Conservation (phyloP, 768 basidiomycete genomes). For the Amanita brunnescens region DNA sequence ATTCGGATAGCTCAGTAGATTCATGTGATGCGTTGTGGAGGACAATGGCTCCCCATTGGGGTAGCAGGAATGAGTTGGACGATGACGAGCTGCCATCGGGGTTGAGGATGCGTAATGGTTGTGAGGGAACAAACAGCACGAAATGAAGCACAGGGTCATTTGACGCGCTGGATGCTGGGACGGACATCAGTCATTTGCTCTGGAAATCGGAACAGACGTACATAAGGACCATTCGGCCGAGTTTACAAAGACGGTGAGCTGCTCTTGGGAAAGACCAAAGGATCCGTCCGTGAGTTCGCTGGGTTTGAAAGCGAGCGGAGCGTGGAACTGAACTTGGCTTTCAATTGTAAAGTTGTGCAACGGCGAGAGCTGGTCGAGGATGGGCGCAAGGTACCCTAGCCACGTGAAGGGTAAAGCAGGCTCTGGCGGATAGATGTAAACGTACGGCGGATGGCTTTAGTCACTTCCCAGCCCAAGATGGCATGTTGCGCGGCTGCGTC, state of each 20-base stretch:
- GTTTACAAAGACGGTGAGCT: slow-evolving; percentile 90
- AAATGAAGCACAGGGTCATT: slow-evolving; percentile 95
- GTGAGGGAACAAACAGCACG: slow-evolving; percentile 78
- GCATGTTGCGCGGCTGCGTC: slow-evolving; percentile 61
- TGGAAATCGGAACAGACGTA: too few species aligned
- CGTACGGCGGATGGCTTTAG: slow-evolving; percentile 49
- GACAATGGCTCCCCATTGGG: slow-evolving; percentile 90
- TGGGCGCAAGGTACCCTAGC: slow-evolving; percentile 64
- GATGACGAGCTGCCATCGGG: slow-evolving; percentile 30
- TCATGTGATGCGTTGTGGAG: slow-evolving; percentile 52
- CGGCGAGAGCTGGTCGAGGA: slow-evolving; percentile 46
- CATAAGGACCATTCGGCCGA: slow-evolving; percentile 94
- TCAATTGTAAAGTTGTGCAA: slow-evolving; percentile 92
- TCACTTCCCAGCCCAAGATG: slow-evolving; percentile 66
- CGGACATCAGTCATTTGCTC: too few species aligned
- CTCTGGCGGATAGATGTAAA: too few species aligned
- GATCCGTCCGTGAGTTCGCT: slow-evolving; percentile 25
- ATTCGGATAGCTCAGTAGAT: slow-evolving; percentile 28
- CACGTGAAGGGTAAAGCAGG: too few species aligned
- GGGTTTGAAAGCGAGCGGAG: slow-evolving; percentile 79
- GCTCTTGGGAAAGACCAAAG: slow-evolving; percentile 65
- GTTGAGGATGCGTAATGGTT: slow-evolving; percentile 63
- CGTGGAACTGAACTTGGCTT: slow-evolving; percentile 90
- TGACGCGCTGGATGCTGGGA: slow-evolving; percentile 85
- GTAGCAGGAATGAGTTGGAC: slow-evolving; percentile 74